These are phyloP conservation scores for Orbilia brochopaga DNA, from an alignment of 2,329 filamentous ascomycete species.

Conservation along the genomic window DNA sequence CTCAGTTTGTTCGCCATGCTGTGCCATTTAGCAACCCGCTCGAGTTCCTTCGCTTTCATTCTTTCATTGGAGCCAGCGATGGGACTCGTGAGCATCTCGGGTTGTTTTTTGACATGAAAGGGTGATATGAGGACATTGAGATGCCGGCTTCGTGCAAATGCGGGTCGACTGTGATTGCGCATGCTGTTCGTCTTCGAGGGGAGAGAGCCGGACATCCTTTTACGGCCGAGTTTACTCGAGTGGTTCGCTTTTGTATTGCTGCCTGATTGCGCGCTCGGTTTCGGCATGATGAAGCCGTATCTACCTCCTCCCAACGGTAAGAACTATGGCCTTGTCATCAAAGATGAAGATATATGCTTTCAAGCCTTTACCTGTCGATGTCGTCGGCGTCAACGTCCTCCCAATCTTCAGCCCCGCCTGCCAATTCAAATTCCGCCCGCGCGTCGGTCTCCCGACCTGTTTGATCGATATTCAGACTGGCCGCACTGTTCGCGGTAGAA, in stretches of 20 bases:
- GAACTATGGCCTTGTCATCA: neutral
- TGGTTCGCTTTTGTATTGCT: slow-evolving; percentile 51
- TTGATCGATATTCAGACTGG: slow-evolving; percentile 20
- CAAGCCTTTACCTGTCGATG: slow-evolving; percentile 63
- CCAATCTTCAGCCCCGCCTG: slow-evolving; percentile 68
- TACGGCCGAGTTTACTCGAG: slow-evolving; percentile 20
- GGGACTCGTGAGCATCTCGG: slow-evolving; percentile 68
- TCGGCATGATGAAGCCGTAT: slow-evolving; percentile 70
- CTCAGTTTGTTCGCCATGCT: slow-evolving; percentile 67
- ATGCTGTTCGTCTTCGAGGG: slow-evolving; percentile 67
- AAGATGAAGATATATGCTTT: neutral
- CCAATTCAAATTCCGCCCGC: slow-evolving; percentile 60
- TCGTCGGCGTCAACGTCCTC: slow-evolving; percentile 68
- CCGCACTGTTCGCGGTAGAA: slow-evolving; percentile 34
- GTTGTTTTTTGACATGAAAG: slow-evolving; percentile 66
- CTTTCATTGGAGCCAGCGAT: slow-evolving; percentile 66
- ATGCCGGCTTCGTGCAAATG: slow-evolving; percentile 58
- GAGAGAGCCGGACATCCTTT: slow-evolving; percentile 60
- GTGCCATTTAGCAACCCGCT: slow-evolving; percentile 71
- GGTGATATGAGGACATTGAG: slow-evolving; percentile 16
- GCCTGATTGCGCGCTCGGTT: slow-evolving; percentile 56
- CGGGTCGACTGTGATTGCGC: slow-evolving; percentile 68
- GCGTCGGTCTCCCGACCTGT: slow-evolving; percentile 53
- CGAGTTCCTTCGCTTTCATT: slow-evolving; percentile 68
- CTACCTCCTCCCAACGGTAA: slow-evolving; percentile 54